Evolutionary conservation across 2,329 filamentous ascomycete genomes (phyloP), one percentile per base, ranked within the genome.

Genomic region (Trematosphaeria pertusa): DNA sequence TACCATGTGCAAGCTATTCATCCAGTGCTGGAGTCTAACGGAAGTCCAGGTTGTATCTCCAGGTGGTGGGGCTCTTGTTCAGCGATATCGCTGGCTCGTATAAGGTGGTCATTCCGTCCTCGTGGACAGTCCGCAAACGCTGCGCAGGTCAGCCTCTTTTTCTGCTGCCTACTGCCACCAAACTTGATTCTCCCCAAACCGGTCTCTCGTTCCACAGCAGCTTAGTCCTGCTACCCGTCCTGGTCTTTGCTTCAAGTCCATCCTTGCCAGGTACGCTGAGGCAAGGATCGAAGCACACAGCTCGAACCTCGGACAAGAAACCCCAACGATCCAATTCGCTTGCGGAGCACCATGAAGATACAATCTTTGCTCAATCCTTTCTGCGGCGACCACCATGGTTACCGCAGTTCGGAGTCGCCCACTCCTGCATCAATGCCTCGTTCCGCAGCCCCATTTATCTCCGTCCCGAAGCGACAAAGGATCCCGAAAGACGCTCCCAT

Each of bases 401-500:
- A 58, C 38, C 46, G 45, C 12, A 52, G 33, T 28, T 53, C 54
- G 3, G 46, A 50, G 28, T 52, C 56, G 6, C 55, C 60, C 22
- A 40, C 37, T 21, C 52, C 51, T 22, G 33, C 52, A 20, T 50
- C 39, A 10, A 36, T 46, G 15, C 48, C 53, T 33, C 43, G 47
- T 10, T 38, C 48, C 8, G 38, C 41, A 24, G 36, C 52, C 8
- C 21, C 53, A 2, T 35, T 39, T 37, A 41, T 47, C 12, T 37
- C 43, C 3, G 28, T 42, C 4, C 49, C 61, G 7, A 73, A 68
- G 51, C 67, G 69, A 28, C 78, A 80, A 54, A 89, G 86, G 72
- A 76, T 86, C 62, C 74, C 80, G 47, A 90, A 88, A 67, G 84
- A 88, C 59, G 80, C 79, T 20, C 80, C 83, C 0, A 73, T 87